Base-by-base conservation (phyloP, 305 asterid genomes). In the Salvia sclarea region DNA sequence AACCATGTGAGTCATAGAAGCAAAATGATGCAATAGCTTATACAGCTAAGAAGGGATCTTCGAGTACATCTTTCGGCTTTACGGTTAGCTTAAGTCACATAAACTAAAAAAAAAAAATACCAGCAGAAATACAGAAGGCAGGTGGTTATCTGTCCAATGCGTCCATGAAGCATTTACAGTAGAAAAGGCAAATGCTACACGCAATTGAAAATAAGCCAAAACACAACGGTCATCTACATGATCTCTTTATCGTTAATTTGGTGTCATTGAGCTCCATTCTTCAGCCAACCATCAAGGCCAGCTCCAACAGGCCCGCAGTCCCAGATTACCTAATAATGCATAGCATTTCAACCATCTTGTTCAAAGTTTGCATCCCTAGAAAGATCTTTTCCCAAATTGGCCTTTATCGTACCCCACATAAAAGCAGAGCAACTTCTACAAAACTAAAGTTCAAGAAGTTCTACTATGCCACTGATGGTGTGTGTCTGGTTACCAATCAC, bases 221-320 rank as follows among this genome's bases (percentile, higher is more conserved):
- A 17, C 25, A 17, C 5, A 47, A 24, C 7, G 53, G 11, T 47
- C 8, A 47, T 17, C 54, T 18, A 14, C 56, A 49, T 49, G 12
- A 2, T 25, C 56, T 16, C 11, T 54, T 25, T 5, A 12, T 10
- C 14, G 1, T 10, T 21, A 5, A 24, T 53, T 16, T 30, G 24
- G 43, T 14, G 14, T 22, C 43, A 8, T 14, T 49, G 61, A 70
- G 54, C 8, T 24, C n/a, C 25, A 37, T 45, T 69, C 28, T 58
- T 33, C 33, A 60, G 41, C 61, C 33, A 60, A 59, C 6, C 21
- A 53, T 65, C 24, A 31, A 64, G 50, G 38, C 41, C 50, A 37
- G 5, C 35, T 31, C 0, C 20, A 61, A 21, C 14, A 6, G 13
- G n/a, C 4, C 22, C 9, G 11, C 37, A 18, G 14, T 30, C 28